Conservation (phyloP, 2,329 filamentous ascomycete species). For the Fusarium hainanense region DNA sequence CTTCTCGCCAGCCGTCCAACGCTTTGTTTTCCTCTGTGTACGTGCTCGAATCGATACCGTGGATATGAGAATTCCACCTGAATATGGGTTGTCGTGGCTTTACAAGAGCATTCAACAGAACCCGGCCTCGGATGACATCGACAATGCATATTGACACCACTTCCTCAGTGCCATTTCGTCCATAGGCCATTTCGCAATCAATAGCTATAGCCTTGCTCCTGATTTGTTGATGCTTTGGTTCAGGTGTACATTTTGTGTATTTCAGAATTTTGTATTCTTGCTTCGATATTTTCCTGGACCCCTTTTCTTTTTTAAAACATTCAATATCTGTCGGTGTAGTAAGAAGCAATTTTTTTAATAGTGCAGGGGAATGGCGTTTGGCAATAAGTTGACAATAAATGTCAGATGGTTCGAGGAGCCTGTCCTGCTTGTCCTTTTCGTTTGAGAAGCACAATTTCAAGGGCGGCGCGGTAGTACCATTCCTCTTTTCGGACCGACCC, state of each 20-base stretch:
- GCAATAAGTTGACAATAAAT: not conserved
- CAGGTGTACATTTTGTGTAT: not conserved
- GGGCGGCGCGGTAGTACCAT: not conserved
- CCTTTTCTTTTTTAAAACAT: not conserved
- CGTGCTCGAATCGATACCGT: not conserved
- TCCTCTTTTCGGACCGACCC: not conserved
- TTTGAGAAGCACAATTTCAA: not conserved
- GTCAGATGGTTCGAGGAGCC: not conserved
- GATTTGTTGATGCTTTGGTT: rapidly evolving
- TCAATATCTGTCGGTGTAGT: not conserved
- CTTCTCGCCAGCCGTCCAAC: not conserved
- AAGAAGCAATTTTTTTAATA: not conserved
- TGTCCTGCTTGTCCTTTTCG: not conserved
- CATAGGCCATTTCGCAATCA: not conserved
- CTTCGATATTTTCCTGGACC: not conserved
- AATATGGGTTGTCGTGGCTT: not conserved
- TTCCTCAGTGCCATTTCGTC: not conserved
- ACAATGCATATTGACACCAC: not conserved
- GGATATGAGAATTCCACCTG: not conserved
- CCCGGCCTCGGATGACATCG: not conserved
- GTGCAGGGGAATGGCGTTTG: not conserved
- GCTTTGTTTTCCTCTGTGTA: not conserved
- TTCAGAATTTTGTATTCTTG: not conserved
- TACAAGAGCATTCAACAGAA: not conserved
- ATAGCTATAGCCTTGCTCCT: not conserved